phyloP scores from a whole-genome alignment of 2,329 filamentous ascomycete genomes.

The Lachnum nothofagi region DNA sequence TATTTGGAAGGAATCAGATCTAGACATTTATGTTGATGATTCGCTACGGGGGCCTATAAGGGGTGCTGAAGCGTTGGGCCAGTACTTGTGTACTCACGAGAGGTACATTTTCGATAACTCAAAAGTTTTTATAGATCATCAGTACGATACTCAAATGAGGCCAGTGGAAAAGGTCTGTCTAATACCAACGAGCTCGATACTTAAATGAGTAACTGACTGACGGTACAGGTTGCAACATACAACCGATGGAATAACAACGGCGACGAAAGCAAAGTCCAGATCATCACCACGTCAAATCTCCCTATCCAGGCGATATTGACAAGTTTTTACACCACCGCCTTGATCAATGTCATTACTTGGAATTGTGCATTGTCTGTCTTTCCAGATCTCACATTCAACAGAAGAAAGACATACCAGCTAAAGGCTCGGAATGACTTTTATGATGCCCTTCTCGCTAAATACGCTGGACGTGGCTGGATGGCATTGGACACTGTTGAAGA shows the following conservation, averaged over 20 bases:
- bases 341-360: slow-evolving; percentile 4
- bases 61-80: background rate
- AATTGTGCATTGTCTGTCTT: slow-evolving; percentile 2
- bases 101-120: background rate
- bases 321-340: background rate
- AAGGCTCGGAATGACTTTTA: background rate
- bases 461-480: background rate
- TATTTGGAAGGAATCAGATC: slow-evolving; percentile 5
- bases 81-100: background rate
- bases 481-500: background rate
- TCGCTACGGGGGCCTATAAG: background rate
- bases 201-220: background rate
- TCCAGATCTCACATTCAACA: slow-evolving; percentile 1
- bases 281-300: background rate
- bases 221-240: background rate
- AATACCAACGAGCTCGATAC: background rate
- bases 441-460: background rate
- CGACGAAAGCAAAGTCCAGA: background rate
- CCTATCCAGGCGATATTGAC: slow-evolving; percentile 1
- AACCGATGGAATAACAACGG: background rate
- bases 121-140: no score
- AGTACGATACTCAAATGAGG: background rate
- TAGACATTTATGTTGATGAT: slow-evolving; percentile 9
- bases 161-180: background rate
- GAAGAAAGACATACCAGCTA: background rate